Evolutionary conservation across 208 protist species (phyloP).

Genomic region (Phytomonas sp.): DNA sequence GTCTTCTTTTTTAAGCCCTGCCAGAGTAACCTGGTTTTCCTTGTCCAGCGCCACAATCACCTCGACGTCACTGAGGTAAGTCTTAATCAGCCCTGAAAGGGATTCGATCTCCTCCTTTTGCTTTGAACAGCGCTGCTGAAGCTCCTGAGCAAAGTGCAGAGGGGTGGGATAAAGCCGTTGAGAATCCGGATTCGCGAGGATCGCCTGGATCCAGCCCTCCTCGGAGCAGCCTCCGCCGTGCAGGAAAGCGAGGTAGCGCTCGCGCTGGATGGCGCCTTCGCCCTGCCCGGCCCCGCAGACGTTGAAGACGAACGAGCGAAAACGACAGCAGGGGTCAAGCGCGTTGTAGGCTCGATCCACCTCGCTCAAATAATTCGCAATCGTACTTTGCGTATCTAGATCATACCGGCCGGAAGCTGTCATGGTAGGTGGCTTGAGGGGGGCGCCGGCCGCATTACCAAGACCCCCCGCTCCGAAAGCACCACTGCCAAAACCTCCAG

Average conservation of each 20-base stretch:
- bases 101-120: constrained; percentile 36
- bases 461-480: neutral
- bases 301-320: constrained; percentile 77
- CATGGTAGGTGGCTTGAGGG: neutral
- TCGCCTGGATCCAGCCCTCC: constrained; percentile 41
- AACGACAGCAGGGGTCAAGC: constrained; percentile 49
- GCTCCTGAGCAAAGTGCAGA: constrained; percentile 67
- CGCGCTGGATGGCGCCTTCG: constrained; percentile 42
- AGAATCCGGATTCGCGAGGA: constrained; percentile 46
- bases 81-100: constrained; percentile 27
- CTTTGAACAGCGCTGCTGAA: constrained; percentile 40
- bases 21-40: constrained; percentile 23
- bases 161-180: constrained; percentile 42
- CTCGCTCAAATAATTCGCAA: constrained; percentile 53
- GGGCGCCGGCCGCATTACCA: neutral
- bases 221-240: constrained; percentile 46
- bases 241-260: constrained; percentile 47
- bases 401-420: constrained; percentile 20
- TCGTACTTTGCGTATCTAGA: constrained; percentile 36
- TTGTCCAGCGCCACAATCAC: constrained; percentile 27
- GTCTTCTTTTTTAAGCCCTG: constrained; percentile 36
- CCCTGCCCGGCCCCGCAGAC: constrained; percentile 38
- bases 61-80: constrained; percentile 27
- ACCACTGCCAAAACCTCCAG: constrained; percentile 15
- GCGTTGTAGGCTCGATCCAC: constrained; percentile 66